These are phyloP conservation scores for Colletotrichum godetiae DNA, from an alignment of 2,329 filamentous ascomycete genomes.

Conservation along the genomic window DNA sequence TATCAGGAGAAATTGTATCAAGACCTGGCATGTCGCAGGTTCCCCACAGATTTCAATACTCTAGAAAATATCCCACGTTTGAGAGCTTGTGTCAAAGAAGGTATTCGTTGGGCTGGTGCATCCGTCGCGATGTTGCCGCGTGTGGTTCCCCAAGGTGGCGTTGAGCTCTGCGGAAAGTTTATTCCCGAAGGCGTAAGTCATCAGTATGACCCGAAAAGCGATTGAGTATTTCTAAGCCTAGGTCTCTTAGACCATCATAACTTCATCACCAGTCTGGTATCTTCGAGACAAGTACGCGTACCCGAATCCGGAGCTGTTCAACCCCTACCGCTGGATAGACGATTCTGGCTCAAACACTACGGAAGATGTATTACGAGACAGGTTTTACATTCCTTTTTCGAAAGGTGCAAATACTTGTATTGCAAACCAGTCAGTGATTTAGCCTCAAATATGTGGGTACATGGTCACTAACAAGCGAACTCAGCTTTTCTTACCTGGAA, in stretches of 20 bases:
- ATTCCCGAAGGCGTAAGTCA: slow-evolving; percentile 39
- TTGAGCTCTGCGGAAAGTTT: slow-evolving; percentile 38
- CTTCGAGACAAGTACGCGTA: slow-evolving; percentile 42
- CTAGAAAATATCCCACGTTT: slow-evolving; percentile 40
- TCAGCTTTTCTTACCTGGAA: slow-evolving; percentile 19
- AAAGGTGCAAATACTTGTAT: slow-evolving; percentile 43
- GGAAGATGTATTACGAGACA: slow-evolving; percentile 39
- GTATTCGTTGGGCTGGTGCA: slow-evolving; percentile 42
- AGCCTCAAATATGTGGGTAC: neutral
- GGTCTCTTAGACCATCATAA: slow-evolving; percentile 39
- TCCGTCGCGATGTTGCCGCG: slow-evolving; percentile 43
- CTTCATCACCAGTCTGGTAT: slow-evolving; percentile 45
- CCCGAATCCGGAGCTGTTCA: slow-evolving; percentile 39
- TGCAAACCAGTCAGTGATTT: slow-evolving; percentile 40
- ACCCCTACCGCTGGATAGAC: slow-evolving; percentile 42
- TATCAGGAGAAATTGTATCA: slow-evolving; percentile 41
- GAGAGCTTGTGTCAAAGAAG: slow-evolving; percentile 42
- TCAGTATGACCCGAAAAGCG: neutral
- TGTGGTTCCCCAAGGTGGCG: slow-evolving; percentile 39
- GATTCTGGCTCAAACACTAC: slow-evolving; percentile 17
- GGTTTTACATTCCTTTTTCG: slow-evolving; percentile 44
- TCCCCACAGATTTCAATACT: slow-evolving; percentile 39
- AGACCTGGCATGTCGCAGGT: slow-evolving; percentile 36
- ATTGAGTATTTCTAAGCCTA: neutral
- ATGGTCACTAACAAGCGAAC: fast-evolving